These are phyloP conservation scores for Yamadazyma dushanensis DNA, from an alignment of 1,139 yeast species.

Conservation along the genomic window DNA sequence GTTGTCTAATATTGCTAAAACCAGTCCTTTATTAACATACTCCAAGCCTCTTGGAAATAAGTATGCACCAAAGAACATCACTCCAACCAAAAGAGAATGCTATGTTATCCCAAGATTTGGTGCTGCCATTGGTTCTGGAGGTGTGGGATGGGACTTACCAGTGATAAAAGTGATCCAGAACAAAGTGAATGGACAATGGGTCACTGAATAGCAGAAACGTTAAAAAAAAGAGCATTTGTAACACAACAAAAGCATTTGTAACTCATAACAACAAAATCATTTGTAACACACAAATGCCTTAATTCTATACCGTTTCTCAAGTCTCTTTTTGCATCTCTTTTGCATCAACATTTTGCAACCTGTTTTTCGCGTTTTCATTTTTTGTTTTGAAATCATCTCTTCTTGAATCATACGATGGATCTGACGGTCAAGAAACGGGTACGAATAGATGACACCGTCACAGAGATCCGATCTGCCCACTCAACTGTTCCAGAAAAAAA, in stretches of 20 bases:
- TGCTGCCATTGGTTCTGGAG: slow-evolving; percentile 78
- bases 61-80: slow-evolving; percentile 70
- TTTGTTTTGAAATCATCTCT: slow-evolving; percentile 2
- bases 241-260: too few species aligned
- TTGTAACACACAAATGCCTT: too few species aligned
- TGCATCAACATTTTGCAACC: slow-evolving; percentile 6
- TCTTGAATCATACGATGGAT: slow-evolving; percentile 8
- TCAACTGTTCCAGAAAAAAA: background rate
- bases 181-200: slow-evolving; percentile 65
- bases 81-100: slow-evolving; percentile 72
- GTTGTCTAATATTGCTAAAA: slow-evolving; percentile 73
- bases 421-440: slow-evolving; percentile 12
- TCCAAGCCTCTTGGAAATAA: slow-evolving; percentile 94
- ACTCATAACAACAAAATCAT: too few species aligned
- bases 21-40: slow-evolving; percentile 71
- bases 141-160: slow-evolving; percentile 91
- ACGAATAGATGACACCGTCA: slow-evolving; percentile 16
- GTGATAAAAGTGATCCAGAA: slow-evolving; percentile 76
- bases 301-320: too few species aligned
- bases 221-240: too few species aligned
- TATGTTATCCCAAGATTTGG: slow-evolving; percentile 93
- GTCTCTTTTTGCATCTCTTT: background rate
- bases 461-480: slow-evolving; percentile 9
- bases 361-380: background rate
- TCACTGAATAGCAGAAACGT: slow-evolving; percentile 17